These are phyloP conservation scores for Orbilia oligospora DNA, from an alignment of 2,329 filamentous ascomycete genomes.

Conservation along the genomic window DNA sequence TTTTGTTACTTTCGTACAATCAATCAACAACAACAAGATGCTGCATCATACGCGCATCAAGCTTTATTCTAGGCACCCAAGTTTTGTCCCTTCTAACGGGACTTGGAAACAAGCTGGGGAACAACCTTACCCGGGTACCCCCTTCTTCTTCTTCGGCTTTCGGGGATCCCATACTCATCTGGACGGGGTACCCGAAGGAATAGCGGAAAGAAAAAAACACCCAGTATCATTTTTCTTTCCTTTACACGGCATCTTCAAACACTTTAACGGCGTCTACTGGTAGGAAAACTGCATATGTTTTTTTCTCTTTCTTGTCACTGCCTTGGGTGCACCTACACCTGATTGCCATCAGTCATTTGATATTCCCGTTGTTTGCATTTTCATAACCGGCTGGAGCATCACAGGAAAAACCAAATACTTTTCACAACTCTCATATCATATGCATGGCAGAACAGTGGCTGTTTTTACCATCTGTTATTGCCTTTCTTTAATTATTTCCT, in stretches of 20 bases:
- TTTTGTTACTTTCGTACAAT: conserved; percentile 33
- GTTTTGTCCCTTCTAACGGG: conserved; percentile 42
- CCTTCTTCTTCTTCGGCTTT: conserved; percentile 30
- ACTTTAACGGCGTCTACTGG: conserved; percentile 56
- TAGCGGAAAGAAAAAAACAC: conserved; percentile 24
- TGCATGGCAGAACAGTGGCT: conserved; percentile 30
- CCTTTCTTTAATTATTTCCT: conserved; percentile 7
- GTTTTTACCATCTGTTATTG: conserved; percentile 8
- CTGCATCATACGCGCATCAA: conserved; percentile 44
- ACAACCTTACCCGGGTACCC: conserved; percentile 21
- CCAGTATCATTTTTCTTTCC: conserved; percentile 3
- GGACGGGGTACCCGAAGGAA: conserved; percentile 47
- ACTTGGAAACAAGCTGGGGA: conserved; percentile 49
- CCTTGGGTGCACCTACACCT: conserved; percentile 24
- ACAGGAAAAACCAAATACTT: conserved; percentile 32
- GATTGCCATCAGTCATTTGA: conserved; percentile 1
- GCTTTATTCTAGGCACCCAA: conserved; percentile 57
- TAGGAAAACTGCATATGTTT: conserved; percentile 36
- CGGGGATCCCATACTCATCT: conserved; percentile 33
- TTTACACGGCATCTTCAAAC: conserved; percentile 32
- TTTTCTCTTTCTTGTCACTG: conserved; percentile 21
- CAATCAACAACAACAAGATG: conserved; percentile 31
- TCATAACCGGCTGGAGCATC: conserved; percentile 43
- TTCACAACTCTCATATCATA: conserved; percentile 22
- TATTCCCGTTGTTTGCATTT: conserved; percentile 19